A percentile compares a stretch with the other conserved stretches of the same genome.
These are phyloP conservation scores for Ceratocystis albifundus DNA, from an alignment of 2,329 filamentous ascomycete genomes.

Conservation along the genomic window DNA sequence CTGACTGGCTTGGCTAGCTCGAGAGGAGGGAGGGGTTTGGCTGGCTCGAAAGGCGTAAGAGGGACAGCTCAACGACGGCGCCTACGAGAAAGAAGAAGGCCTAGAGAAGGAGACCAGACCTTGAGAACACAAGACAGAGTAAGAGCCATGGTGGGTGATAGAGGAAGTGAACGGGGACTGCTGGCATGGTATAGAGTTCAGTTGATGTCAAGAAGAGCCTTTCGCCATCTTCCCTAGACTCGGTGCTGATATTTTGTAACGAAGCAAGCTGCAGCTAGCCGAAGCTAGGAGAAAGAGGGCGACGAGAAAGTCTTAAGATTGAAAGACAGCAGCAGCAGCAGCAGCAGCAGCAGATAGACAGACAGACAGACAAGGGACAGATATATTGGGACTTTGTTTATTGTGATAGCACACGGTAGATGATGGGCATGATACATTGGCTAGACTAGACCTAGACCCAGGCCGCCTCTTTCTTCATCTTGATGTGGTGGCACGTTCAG, in stretches of 20 bases:
- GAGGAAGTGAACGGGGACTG: not conserved
- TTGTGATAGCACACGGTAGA: too few species aligned
- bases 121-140: not conserved
- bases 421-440: not conserved
- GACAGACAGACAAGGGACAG: not conserved
- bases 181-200: not conserved
- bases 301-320: not conserved
- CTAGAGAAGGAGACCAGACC: too few species aligned
- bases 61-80: not conserved
- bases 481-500: not conserved
- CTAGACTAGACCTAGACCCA: too few species aligned
- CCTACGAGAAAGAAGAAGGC: not conserved
- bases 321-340: not conserved
- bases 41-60: not conserved
- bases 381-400: too few species aligned
- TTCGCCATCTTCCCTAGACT: not conserved
- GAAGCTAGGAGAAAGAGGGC: not conserved
- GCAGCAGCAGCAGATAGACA: too few species aligned
- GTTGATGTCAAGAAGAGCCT: not conserved
- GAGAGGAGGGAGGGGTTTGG: not conserved
- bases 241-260: not conserved
- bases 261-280: conserved; percentile 7
- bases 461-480: not conserved
- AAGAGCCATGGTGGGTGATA: not conserved
- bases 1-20: not conserved